Percentiles rank a stretch among this genome's conserved stretches.
These are phyloP conservation scores for Vitis amurensis DNA, from an alignment of 164 flowering plant genomes.

Conservation along the genomic window DNA sequence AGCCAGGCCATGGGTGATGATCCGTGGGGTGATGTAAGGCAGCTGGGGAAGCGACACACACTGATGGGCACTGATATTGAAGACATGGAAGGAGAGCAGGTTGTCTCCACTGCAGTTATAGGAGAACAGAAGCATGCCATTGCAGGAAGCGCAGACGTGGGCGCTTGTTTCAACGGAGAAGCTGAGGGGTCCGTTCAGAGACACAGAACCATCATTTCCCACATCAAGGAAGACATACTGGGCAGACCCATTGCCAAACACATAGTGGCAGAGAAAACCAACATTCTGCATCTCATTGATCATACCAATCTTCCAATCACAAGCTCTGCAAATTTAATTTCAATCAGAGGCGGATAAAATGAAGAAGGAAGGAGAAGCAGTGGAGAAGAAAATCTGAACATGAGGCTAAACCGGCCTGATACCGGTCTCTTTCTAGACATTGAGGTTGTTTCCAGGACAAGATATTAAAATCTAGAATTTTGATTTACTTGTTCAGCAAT, in stretches of 20 bases:
- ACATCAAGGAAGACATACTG: constrained; percentile 1
- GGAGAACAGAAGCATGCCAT: constrained; percentile 6
- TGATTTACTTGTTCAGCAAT: no score
- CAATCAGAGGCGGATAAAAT: no score
- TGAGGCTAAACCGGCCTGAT: no score
- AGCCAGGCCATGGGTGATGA: constrained; percentile 1
- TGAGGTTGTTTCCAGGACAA: no score
- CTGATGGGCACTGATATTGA: background rate
- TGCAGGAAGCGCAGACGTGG: constrained; percentile 6
- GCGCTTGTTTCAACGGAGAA: background rate
- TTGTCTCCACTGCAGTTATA: background rate
- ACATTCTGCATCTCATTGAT: background rate
- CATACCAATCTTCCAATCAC: background rate
- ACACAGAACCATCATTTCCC: background rate
- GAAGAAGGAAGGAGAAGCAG: no score
- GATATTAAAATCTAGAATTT: no score
- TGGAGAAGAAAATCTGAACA: no score
- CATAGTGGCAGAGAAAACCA: constrained; percentile 7
- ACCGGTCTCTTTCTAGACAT: no score
- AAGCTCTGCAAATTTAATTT: no score
- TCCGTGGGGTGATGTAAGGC: constrained; percentile 1
- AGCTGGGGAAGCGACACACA: background rate
- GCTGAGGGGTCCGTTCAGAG: background rate
- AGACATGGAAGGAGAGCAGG: background rate
- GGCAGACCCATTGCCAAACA: constrained; percentile 8